Percentiles rank a stretch among this genome's conserved stretches.
Evolutionary conservation across 2,329 filamentous ascomycete genomes (phyloP).

Genomic region (Aureobasidium musti): DNA sequence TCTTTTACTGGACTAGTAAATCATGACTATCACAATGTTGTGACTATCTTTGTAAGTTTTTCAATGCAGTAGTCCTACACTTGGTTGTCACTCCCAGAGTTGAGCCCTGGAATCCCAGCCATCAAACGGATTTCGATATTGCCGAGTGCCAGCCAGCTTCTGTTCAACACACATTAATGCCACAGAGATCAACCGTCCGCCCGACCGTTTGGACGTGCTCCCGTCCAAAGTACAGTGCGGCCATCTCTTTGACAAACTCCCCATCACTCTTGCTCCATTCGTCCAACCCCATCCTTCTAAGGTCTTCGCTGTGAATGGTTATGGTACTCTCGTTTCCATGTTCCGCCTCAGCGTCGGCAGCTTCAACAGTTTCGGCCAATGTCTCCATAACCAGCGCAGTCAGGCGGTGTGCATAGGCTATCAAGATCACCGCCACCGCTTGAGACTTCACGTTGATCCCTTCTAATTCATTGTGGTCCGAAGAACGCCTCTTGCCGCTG

Average conservation of each 20-base stretch:
- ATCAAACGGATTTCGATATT: not conserved
- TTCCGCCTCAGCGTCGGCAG: slow-evolving; percentile 43
- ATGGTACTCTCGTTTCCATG: slow-evolving; percentile 45
- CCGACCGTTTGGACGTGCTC: slow-evolving; percentile 62
- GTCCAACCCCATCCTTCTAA: slow-evolving; percentile 74
- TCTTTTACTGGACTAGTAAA: not conserved
- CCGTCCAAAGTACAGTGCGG: slow-evolving; percentile 66
- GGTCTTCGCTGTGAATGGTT: slow-evolving; percentile 61
- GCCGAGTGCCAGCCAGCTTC: slow-evolving; percentile 4
- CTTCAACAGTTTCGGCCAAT: slow-evolving; percentile 60
- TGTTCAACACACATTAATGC: slow-evolving; percentile 65
- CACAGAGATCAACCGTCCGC: slow-evolving; percentile 73
- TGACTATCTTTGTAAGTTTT: not conserved
- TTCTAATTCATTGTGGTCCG: slow-evolving; percentile 48
- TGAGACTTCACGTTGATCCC: slow-evolving; percentile 48
- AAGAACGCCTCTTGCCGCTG: slow-evolving; percentile 12
- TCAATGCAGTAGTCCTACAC: not conserved
- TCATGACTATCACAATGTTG: not conserved
- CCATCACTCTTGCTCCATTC: slow-evolving; percentile 72
- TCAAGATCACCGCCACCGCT: slow-evolving; percentile 68
- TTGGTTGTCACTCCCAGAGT: not conserved
- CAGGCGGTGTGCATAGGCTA: slow-evolving; percentile 78
- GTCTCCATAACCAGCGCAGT: slow-evolving; percentile 66
- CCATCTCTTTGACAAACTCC: slow-evolving; percentile 65
- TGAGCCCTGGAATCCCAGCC: not conserved